phyloP scores from a whole-genome alignment of 805 yeast species.

The Candida railenensis region DNA sequence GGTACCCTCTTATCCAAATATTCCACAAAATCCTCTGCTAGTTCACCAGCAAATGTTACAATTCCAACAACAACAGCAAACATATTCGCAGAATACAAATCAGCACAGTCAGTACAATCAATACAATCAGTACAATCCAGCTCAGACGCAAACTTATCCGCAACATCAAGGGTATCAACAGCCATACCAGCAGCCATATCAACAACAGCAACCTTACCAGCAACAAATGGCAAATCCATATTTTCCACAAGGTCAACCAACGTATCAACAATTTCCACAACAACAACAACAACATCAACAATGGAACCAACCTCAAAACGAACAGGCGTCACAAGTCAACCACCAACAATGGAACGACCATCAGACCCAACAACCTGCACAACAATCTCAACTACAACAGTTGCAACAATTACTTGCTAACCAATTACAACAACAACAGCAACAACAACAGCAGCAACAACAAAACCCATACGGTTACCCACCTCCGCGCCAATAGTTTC shows the following conservation, averaged over 20 bases:
- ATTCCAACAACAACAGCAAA: conserved; percentile 13
- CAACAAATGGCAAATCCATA: conserved; percentile 6
- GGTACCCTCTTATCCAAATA: not conserved
- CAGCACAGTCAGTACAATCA: conserved; percentile 16
- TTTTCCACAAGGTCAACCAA: conserved; percentile 5
- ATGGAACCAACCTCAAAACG: conserved; percentile 3
- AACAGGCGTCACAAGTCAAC: not conserved
- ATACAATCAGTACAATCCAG: conserved; percentile 11
- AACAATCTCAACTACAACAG: conserved; percentile 20
- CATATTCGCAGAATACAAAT: not conserved
- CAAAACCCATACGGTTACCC: conserved; percentile 3
- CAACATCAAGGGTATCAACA: conserved; percentile 10
- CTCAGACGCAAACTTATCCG: not conserved
- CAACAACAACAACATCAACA: conserved; percentile 7
- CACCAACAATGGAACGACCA: not conserved
- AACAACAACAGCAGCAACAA: conserved; percentile 13
- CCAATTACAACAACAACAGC: conserved; percentile 16
- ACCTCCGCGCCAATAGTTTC: not conserved
- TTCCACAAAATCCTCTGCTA: conserved; percentile 2
- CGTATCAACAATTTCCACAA: not conserved
- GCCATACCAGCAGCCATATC: conserved; percentile 9
- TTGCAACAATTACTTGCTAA: conserved; percentile 20
- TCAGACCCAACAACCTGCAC: not conserved
- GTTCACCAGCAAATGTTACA: conserved; percentile 12
- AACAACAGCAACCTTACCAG: not conserved